Evolutionary conservation across 2,329 filamentous ascomycete species (phyloP), one percentile per base, ranked within the genome.

Genomic region (Dactylonectria estremocensis): DNA sequence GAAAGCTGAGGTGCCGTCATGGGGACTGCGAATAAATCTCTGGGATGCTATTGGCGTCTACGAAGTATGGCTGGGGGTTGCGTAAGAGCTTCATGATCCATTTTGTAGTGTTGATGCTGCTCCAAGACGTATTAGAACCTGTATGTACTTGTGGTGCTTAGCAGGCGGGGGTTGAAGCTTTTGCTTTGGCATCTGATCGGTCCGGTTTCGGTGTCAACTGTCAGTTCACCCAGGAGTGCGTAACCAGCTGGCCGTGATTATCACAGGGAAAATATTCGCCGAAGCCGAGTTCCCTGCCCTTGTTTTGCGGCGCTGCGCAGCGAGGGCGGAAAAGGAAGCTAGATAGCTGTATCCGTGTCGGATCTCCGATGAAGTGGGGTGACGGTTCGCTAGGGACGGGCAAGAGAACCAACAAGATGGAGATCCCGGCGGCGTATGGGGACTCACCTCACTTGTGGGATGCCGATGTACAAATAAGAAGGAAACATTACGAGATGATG

Each of bases 321-420:
- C 18, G 49, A 9, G 16, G 5, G 16, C 33, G 16, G 20, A 53
- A 37, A 11, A 16, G 50, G 50, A 35, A 53, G 50, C 50, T 20
- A 35, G n/a, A 31, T n/a, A 3, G 31, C 31, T 53, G 49, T 35
- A 35, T 53, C 49, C 28, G 49, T 53, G 31, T 22, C 13, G 50
- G 28, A 53, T 53, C 50, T 53, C 50, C 28, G 49, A 52, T 52
- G n/a, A 5, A 20, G 24, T 53, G 50, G 50, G 50, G 50, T 53
- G 50, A 53, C n/a, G 48, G 48, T 31, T 31, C 48, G 48, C 48
- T 14, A 31, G 22, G 46, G 22, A 49, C 46, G 22, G 46, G 10
- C 3, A 33, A 18, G 7, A 8, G n/a, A n/a, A 52, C 49, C 49
- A 52, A 52, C 24, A 31, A 22, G 28, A 14, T n/a, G 28, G 49